A percentile compares a stretch with the other conserved stretches of the same genome.
These are phyloP conservation scores for Gossypium herbaceum DNA, from an alignment of 345 rosid genomes.

Conservation along the genomic window DNA sequence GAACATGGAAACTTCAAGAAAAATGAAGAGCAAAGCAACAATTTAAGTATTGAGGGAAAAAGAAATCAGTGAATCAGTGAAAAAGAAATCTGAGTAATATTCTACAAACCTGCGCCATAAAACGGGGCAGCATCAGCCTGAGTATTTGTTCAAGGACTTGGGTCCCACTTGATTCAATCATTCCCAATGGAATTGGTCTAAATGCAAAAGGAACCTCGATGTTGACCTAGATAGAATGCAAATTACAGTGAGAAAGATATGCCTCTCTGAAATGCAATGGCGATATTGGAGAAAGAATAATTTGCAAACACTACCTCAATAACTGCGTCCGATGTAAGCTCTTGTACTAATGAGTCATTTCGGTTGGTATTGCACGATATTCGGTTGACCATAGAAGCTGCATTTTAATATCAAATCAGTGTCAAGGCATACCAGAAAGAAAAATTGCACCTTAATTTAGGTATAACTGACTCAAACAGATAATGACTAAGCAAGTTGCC, in stretches of 20 bases:
- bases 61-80: background rate
- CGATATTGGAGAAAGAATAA: constrained; percentile 7
- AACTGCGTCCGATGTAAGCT: constrained; percentile 79
- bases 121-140: constrained; percentile 82
- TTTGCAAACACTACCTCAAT: constrained; percentile 53
- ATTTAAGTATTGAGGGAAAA: background rate
- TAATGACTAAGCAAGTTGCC: background rate
- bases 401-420: constrained; percentile 44
- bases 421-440: constrained; percentile 34
- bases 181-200: constrained; percentile 61
- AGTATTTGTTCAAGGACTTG: constrained; percentile 80
- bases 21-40: background rate
- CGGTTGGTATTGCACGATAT: constrained; percentile 54
- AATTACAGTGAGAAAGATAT: constrained; percentile 10
- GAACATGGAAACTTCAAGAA: background rate
- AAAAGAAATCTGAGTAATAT: constrained; percentile 3
- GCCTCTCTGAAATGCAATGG: background rate
- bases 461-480: constrained; percentile 1
- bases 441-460: constrained; percentile 18
- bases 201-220: constrained; percentile 83
- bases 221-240: constrained; percentile 40
- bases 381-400: constrained; percentile 91
- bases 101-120: constrained; percentile 77
- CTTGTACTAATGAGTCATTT: constrained; percentile 41
- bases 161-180: constrained; percentile 74